Evolutionary conservation across 2,329 filamentous ascomycete species (phyloP), one percentile per base, ranked within the genome.

Genomic region (Rhynchosporium secalis): DNA sequence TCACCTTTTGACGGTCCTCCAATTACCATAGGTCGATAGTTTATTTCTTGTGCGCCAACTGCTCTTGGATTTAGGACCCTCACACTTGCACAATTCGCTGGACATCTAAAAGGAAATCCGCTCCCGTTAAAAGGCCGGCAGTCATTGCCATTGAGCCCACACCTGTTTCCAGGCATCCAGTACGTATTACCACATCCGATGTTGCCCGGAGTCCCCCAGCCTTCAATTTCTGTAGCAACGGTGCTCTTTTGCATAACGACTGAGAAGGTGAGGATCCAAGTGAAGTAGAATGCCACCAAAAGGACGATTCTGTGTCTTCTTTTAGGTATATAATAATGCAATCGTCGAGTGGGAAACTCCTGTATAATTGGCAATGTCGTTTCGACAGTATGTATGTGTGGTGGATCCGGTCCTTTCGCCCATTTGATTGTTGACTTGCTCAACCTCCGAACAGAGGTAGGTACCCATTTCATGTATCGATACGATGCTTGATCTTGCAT

Each of bases 91-190:
- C 91, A 95, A 69, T 86, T 87, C 15, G 86, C 89, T 1, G 89
- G 86, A 70, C 91, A 95, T 60, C 87, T 81, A 72, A 95, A 95
- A 0, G 89, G 81, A 69, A 92, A 86, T 0, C 85, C 85, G 61
- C 79, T 83, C 66, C 86, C 87, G 62, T 82, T 83, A 71, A 95
- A 95, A 0, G 91, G 91, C 8, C 90, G 84, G 71, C 91, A 95
- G 57, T 85, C 79, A 64, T 86, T 85, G 6, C 91, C 91, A 68
- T 94, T 86, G 13, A 94, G 71, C 0, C 90, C 90, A 73, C 91
- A 95, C 12, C 77, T 78, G 71, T 92, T 93, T 40, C 86, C 87
- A 43, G 85, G 74, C 8, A 78, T 81, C 89, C 90, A 95, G 72
- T 90, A 91, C 13, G 86, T 83, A 59, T 83, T 81, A 12, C 83